Conservation (phyloP, 2,329 filamentous ascomycete species). For the Neocatenulostroma microsporum region DNA sequence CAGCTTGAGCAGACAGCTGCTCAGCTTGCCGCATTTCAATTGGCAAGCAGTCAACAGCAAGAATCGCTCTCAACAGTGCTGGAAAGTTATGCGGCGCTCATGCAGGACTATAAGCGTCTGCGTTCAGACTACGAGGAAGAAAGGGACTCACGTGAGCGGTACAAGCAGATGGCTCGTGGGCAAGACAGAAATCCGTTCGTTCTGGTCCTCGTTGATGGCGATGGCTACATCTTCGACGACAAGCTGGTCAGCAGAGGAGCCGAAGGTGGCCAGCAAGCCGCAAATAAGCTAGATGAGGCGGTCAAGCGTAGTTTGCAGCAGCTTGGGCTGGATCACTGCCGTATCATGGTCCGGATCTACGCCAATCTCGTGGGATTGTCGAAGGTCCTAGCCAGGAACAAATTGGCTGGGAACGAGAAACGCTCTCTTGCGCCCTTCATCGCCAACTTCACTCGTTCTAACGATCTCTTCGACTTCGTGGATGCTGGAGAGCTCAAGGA, state of each 20-base stretch:
- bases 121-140: constrained; percentile 53
- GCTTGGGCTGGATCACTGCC: constrained; percentile 44
- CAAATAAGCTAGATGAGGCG: constrained; percentile 46
- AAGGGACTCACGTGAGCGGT: constrained; percentile 46
- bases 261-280: constrained; percentile 50
- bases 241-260: constrained; percentile 22
- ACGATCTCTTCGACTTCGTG: constrained; percentile 53
- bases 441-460: constrained; percentile 50
- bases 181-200: constrained; percentile 51
- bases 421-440: constrained; percentile 50
- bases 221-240: constrained; percentile 46
- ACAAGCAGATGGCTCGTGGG: constrained; percentile 45
- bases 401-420: constrained; percentile 47
- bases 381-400: constrained; percentile 41
- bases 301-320: constrained; percentile 42
- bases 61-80: constrained; percentile 27
- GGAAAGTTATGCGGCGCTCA: constrained; percentile 36
- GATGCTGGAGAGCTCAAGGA: constrained; percentile 56
- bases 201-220: constrained; percentile 54
- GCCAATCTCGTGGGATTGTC: constrained; percentile 40
- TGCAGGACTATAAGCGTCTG: constrained; percentile 49
- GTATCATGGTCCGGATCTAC: constrained; percentile 43
- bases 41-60: constrained; percentile 15
- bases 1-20: constrained; percentile 12
- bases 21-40: constrained; percentile 19